phyloP scores from a whole-genome alignment of 345 rosid genomes.

The Clarkia xantiana region DNA sequence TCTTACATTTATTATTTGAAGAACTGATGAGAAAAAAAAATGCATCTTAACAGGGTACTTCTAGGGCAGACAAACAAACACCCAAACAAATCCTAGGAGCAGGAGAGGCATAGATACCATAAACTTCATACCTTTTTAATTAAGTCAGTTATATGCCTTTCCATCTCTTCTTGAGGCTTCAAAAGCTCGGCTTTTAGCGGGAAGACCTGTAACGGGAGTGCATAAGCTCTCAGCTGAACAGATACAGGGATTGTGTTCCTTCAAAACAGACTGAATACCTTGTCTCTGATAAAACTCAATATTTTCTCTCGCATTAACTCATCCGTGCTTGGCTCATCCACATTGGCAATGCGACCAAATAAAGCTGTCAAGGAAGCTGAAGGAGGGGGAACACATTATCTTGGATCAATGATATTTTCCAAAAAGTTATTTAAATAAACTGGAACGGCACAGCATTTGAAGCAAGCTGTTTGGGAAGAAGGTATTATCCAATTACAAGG shows the following conservation, averaged over 20 bases:
- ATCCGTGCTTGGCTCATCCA: constrained; percentile 58
- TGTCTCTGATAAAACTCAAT: constrained; percentile 70
- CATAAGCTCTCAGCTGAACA: not conserved
- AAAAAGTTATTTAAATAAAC: no score
- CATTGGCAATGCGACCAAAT: constrained; percentile 66
- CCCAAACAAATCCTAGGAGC: no score
- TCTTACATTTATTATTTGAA: no score
- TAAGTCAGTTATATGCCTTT: constrained; percentile 78
- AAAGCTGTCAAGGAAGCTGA: constrained; percentile 79
- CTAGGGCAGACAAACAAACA: no score
- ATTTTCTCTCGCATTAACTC: constrained; percentile 78
- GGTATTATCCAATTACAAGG: no score
- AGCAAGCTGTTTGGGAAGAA: no score
- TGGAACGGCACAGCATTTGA: no score
- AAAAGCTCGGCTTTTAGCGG: constrained; percentile 81
- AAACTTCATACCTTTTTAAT: constrained; percentile 44
- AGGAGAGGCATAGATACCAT: no score
- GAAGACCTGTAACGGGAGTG: constrained; percentile 41
- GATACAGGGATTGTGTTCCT: not conserved
- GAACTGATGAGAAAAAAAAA: no score
- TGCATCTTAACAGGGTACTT: no score
- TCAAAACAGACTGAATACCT: constrained; percentile 26
- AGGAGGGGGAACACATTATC: not conserved
- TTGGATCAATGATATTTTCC: no score
- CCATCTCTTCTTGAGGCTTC: constrained; percentile 96